phyloP scores from a whole-genome alignment of 768 basidiomycete species.

The Panus rudis region DNA sequence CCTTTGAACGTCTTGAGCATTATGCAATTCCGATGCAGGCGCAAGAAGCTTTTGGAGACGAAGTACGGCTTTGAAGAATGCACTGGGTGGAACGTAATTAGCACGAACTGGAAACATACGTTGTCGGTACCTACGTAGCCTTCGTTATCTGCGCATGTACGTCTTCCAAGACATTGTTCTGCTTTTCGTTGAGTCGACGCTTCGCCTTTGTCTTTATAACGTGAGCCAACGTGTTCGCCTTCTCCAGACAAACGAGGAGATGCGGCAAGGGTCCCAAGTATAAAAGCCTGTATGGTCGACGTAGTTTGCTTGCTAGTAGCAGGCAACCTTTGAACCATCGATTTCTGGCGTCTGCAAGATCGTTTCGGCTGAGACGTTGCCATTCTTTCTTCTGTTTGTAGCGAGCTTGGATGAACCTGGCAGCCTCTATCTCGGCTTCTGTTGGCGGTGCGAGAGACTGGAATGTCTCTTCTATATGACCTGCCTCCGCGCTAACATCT shows the following conservation, averaged over 20 bases:
- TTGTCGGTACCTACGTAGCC: conserved; percentile 12
- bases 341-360: background rate
- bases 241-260: conserved; percentile 6
- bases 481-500: too few relatives aligned
- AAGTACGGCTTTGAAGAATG: too few relatives aligned
- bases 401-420: background rate
- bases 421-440: conserved; percentile 7
- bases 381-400: conserved; percentile 6
- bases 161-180: conserved; percentile 10
- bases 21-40: conserved; percentile 12
- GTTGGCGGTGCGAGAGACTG: conserved; percentile 2
- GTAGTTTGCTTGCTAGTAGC: background rate
- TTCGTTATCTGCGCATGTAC: conserved; percentile 2
- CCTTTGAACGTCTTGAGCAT: conserved; percentile 7
- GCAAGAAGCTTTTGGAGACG: conserved; percentile 15
- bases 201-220: conserved; percentile 4
- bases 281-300: conserved; percentile 1
- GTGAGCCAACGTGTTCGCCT: background rate
- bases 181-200: background rate
- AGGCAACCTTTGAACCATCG: conserved; percentile 5
- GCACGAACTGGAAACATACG: too few relatives aligned
- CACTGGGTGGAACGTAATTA: too few relatives aligned
- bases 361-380: background rate
- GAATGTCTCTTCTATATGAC: conserved; percentile 1
- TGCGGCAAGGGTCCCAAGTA: conserved; percentile 11